These are phyloP conservation scores for Rosa multiflora DNA, from an alignment of 306 rosid species.

Conservation along the genomic window DNA sequence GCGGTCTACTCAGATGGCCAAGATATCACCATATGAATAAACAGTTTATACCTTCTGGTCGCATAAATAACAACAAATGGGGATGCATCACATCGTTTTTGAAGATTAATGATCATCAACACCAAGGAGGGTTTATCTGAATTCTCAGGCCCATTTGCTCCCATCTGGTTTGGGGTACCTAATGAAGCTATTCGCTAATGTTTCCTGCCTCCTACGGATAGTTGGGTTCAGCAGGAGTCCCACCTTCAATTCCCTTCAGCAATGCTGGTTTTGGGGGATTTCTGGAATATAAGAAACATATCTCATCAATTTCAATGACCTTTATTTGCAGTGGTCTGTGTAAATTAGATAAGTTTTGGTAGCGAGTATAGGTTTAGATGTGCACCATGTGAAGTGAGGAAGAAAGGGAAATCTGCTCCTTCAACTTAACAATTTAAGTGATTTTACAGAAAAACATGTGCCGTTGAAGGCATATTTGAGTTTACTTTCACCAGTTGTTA, in stretches of 20 bases:
- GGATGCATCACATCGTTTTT: neutral
- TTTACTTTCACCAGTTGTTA: neutral
- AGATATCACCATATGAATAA: neutral
- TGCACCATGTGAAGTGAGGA: neutral
- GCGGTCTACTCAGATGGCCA: neutral
- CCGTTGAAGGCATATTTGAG: neutral
- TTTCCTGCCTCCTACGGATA: neutral
- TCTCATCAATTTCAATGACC: neutral
- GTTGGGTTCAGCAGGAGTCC: neutral
- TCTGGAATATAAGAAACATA: neutral
- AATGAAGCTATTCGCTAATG: neutral
- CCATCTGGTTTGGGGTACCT: neutral
- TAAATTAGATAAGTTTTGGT: neutral
- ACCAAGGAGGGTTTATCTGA: neutral
- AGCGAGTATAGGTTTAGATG: neutral
- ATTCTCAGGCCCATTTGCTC: neutral
- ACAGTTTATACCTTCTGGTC: neutral
- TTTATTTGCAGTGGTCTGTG: neutral
- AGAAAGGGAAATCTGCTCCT: neutral
- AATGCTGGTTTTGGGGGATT: neutral
- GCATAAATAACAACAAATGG: neutral
- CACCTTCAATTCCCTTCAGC: neutral
- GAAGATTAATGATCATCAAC: neutral
- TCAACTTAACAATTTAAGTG: no score
- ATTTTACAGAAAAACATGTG: neutral